These are phyloP conservation scores for Ciborinia camelliae DNA, from an alignment of 2,329 filamentous ascomycete species.

Conservation along the genomic window DNA sequence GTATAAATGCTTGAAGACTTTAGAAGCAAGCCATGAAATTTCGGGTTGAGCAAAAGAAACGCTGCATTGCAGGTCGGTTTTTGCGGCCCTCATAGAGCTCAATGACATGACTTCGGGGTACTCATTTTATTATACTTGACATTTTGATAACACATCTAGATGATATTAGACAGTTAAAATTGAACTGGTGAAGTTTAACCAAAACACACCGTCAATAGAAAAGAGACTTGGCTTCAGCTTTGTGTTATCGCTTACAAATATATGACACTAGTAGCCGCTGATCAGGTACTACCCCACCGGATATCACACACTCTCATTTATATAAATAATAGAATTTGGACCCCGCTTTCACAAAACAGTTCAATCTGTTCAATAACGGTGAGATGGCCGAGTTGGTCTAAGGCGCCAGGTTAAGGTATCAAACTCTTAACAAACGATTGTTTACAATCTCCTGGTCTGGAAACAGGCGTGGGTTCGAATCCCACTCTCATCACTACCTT, in stretches of 20 bases:
- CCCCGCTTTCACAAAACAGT: fast-evolving
- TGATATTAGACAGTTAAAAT: background rate
- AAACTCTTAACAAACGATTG: background rate
- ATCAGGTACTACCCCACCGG: too few species aligned
- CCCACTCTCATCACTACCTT: conserved; percentile 37
- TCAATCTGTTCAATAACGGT: background rate
- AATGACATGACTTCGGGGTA: background rate
- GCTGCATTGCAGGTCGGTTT: background rate
- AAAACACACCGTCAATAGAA: background rate
- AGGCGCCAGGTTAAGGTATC: conserved; percentile 17
- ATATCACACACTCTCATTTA: background rate
- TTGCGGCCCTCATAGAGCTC: too few species aligned
- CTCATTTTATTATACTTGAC: too few species aligned
- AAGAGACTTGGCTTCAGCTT: background rate
- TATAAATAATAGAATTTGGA: fast-evolving
- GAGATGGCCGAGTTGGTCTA: conserved; percentile 19
- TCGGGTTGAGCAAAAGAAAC: background rate
- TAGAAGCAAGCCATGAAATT: background rate
- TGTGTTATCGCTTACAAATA: background rate
- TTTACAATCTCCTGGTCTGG: conserved; percentile 8
- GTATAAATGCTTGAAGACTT: background rate
- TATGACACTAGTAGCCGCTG: background rate
- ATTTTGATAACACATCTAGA: background rate
- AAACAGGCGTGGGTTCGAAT: conserved; percentile 41
- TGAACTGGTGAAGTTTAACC: background rate